These are phyloP conservation scores for Clathrospora elynae DNA, from an alignment of 2,329 filamentous ascomycete species.

Conservation along the genomic window DNA sequence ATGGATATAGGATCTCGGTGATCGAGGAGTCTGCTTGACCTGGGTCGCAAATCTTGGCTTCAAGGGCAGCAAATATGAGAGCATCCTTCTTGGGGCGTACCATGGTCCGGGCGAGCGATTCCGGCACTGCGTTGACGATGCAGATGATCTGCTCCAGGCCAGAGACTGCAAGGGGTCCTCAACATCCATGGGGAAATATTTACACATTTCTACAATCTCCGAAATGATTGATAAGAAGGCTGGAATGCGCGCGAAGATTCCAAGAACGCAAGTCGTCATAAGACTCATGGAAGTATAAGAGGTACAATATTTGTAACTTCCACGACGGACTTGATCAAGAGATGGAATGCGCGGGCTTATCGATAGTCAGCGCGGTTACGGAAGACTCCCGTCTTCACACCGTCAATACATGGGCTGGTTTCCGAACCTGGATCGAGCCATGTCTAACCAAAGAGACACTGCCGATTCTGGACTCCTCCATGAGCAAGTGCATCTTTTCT, in stretches of 20 bases:
- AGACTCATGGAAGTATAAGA: neutral
- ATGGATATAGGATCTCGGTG: neutral
- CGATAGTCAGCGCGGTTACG: slow-evolving; percentile 14
- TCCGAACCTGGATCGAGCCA: neutral
- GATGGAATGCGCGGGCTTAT: slow-evolving; percentile 15
- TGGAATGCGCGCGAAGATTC: neutral
- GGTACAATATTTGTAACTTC: neutral
- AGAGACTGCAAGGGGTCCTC: neutral
- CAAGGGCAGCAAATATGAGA: slow-evolving; percentile 3
- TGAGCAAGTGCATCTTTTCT: too few species aligned
- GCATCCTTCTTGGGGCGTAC: too few species aligned
- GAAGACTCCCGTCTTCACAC: slow-evolving; percentile 6
- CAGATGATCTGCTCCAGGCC: too few species aligned
- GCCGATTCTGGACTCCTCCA: neutral
- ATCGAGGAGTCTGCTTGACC: neutral
- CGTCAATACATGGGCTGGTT: slow-evolving; percentile 4
- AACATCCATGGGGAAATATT: neutral
- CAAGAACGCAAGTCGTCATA: neutral
- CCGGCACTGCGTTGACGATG: too few species aligned
- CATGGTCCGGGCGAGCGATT: too few species aligned
- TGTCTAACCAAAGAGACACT: neutral
- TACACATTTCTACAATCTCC: neutral
- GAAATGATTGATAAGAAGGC: neutral
- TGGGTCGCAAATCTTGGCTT: neutral
- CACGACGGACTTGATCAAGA: slow-evolving; percentile 4